Percentiles rank a stretch among this genome's conserved stretches.
These are phyloP conservation scores for Rhizopogon sp. DNA, from an alignment of 768 basidiomycete species.

Conservation along the genomic window DNA sequence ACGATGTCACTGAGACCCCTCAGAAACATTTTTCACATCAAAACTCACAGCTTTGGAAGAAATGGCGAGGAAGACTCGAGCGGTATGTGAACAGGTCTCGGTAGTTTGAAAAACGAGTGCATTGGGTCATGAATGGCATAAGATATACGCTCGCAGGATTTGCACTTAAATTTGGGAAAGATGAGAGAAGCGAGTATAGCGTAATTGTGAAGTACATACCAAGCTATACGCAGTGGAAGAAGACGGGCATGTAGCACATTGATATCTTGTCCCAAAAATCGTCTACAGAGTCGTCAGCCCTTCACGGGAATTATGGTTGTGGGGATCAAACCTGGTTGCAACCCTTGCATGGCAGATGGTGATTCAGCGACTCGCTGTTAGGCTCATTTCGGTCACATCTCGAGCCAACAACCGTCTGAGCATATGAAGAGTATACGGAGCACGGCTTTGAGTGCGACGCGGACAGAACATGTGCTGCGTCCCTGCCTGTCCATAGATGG, in stretches of 20 bases:
- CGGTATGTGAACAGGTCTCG: slow-evolving; percentile 66
- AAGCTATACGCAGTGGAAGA: slow-evolving; percentile 65
- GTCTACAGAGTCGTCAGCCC: slow-evolving; percentile 33
- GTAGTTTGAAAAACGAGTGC: slow-evolving; percentile 87
- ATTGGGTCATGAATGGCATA: slow-evolving; percentile 77
- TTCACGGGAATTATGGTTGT: not conserved
- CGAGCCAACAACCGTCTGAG: slow-evolving; percentile 62
- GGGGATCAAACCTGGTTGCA: slow-evolving; percentile 50
- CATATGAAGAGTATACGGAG: slow-evolving; percentile 59
- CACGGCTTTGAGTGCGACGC: slow-evolving; percentile 45
- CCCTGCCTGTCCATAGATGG: slow-evolving; percentile 70
- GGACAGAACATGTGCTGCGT: slow-evolving; percentile 58
- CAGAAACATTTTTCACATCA: not conserved
- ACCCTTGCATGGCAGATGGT: slow-evolving; percentile 55
- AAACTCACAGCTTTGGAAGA: slow-evolving; percentile 60
- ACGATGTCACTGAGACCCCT: slow-evolving; percentile 7
- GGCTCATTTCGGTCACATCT: slow-evolving; percentile 29
- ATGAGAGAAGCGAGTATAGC: not conserved
- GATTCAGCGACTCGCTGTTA: slow-evolving; percentile 37
- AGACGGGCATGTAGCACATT: slow-evolving; percentile 88
- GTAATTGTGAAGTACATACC: slow-evolving; percentile 34
- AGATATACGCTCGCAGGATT: slow-evolving; percentile 72
- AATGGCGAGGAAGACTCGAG: slow-evolving; percentile 53
- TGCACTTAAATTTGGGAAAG: slow-evolving; percentile 48
- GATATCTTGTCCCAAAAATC: slow-evolving; percentile 78